These are phyloP conservation scores for Leccinum barrowsii DNA, from an alignment of 768 basidiomycete genomes.

Conservation along the genomic window DNA sequence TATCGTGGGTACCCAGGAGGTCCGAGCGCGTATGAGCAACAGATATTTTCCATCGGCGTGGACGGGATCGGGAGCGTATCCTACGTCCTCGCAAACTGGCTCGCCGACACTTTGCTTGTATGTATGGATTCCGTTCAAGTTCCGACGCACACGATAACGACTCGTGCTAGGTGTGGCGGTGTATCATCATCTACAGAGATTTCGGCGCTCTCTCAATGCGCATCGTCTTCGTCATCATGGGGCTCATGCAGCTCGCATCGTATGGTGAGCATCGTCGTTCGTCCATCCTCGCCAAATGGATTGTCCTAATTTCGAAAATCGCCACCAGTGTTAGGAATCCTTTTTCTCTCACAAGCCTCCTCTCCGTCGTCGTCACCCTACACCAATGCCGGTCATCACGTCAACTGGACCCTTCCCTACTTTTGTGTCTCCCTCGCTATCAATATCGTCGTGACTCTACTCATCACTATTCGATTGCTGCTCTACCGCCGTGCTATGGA, in stretches of 20 bases:
- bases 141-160: neutral
- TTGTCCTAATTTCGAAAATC: neutral
- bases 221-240: conserved; percentile 16
- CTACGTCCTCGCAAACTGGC: conserved; percentile 29
- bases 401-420: conserved; percentile 30
- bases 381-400: conserved; percentile 4
- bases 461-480: conserved; percentile 26
- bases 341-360: conserved; percentile 27
- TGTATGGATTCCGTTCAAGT: conserved; percentile 5
- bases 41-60: conserved; percentile 27
- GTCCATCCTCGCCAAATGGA: neutral
- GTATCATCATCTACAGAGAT: conserved; percentile 26
- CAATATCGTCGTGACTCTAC: conserved; percentile 23
- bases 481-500: conserved; percentile 23
- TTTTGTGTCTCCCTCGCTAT: conserved; percentile 24
- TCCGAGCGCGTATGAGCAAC: conserved; percentile 19
- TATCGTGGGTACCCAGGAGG: conserved; percentile 27
- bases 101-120: conserved; percentile 26
- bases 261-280: conserved; percentile 15
- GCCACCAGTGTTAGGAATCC: conserved; percentile 18
- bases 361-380: conserved; percentile 27
- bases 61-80: conserved; percentile 25
- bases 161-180: conserved; percentile 26
- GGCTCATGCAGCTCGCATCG: conserved; percentile 25
- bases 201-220: conserved; percentile 9